phyloP scores from a whole-genome alignment of 352 stramenopile species.

The Pythium guiyangense region DNA sequence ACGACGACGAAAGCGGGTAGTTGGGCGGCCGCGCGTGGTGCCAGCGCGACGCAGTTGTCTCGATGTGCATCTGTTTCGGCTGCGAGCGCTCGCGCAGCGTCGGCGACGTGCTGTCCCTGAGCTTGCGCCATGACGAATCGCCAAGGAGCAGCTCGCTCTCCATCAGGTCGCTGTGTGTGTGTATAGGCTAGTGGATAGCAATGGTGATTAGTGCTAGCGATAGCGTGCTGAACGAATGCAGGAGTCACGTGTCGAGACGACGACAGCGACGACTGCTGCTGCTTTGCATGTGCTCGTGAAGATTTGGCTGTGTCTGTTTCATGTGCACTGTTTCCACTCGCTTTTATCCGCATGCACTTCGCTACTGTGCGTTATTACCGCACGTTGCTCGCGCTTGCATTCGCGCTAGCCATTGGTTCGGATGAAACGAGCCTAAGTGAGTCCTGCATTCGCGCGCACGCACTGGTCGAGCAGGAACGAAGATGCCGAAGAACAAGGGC shows the following conservation, averaged over 20 bases:
- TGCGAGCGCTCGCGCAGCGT: conserved; percentile 6
- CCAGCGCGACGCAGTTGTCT: conserved; percentile 1
- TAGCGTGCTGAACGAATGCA: neutral
- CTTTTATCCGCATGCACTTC: too few species aligned
- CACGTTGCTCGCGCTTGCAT: too few species aligned
- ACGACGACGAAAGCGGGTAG: conserved; percentile 1
- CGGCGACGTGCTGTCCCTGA: neutral
- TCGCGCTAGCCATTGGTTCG: too few species aligned
- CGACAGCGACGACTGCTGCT: too few species aligned
- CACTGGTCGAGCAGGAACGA: too few species aligned
- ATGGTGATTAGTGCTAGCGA: neutral
- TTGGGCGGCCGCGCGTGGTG: conserved; percentile 11
- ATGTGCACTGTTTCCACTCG: too few species aligned
- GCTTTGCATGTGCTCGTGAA: too few species aligned
- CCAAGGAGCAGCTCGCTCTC: neutral
- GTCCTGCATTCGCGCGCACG: too few species aligned
- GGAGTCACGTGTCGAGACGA: too few species aligned
- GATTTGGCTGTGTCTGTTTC: too few species aligned
- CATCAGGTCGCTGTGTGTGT: neutral
- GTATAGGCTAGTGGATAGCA: neutral
- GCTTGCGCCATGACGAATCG: neutral
- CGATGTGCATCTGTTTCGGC: neutral
- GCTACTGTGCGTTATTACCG: too few species aligned
- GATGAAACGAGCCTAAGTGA: too few species aligned
- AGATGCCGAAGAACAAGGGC: conserved; percentile 90